phyloP scores from a whole-genome alignment of 208 protist species.

The Zelonia costaricensis region DNA sequence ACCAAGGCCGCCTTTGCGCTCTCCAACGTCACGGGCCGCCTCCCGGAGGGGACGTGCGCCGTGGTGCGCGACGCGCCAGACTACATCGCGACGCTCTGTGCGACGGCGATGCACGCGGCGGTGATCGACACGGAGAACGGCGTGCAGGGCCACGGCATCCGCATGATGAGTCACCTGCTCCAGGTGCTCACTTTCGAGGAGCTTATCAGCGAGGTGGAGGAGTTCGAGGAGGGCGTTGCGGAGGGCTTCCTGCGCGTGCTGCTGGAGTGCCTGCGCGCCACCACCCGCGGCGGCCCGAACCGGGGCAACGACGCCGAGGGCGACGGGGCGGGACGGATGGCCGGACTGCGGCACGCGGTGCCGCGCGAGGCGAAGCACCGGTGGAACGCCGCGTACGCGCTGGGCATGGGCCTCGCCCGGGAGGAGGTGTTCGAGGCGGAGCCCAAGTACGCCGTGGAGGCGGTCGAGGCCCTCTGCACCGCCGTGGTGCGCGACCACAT shows the following conservation, averaged over 20 bases:
- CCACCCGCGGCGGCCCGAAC: conserved; percentile 19
- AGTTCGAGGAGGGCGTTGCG: conserved; percentile 52
- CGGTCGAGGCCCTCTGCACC: conserved; percentile 52
- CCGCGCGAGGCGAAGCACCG: conserved; percentile 69
- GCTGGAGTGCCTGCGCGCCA: conserved; percentile 41
- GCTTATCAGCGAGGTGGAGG: conserved; percentile 55
- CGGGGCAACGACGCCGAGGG: neutral
- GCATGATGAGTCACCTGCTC: conserved; percentile 82
- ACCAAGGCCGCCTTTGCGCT: conserved; percentile 81
- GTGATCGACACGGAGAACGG: conserved; percentile 35
- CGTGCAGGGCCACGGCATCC: conserved; percentile 75
- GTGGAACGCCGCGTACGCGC: conserved; percentile 76
- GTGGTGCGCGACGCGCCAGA: conserved; percentile 34
- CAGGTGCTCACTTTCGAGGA: conserved; percentile 59
- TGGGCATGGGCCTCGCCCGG: conserved; percentile 58
- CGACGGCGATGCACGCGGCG: conserved; percentile 56
- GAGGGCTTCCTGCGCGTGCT: conserved; percentile 71
- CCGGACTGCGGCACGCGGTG: conserved; percentile 6
- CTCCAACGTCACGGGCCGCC: conserved; percentile 62
- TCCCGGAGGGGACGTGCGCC: conserved; percentile 22
- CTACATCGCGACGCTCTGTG: conserved; percentile 47
- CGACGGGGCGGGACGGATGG: too few relatives aligned
- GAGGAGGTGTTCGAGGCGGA: conserved; percentile 71
- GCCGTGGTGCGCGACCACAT: conserved; percentile 61
- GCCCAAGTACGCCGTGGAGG: conserved; percentile 45